Evolutionary conservation across 306 rosid genomes (phyloP), one percentile per base, ranked within the genome.

Genomic region (Astragalus membranaceus): DNA sequence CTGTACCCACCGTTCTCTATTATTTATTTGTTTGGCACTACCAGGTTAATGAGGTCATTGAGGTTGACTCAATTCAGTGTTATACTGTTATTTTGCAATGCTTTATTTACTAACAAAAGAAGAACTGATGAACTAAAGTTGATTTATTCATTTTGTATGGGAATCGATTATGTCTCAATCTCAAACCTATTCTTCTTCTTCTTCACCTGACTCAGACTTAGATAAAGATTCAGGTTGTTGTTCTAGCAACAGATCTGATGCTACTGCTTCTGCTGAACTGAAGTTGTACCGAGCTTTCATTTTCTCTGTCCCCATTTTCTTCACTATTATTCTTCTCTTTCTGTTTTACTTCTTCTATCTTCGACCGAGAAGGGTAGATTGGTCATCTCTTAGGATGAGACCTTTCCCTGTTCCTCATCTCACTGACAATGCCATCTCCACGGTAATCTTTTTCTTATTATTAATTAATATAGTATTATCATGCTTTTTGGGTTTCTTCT

Each of bases 341-440:
- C 70, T 92, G 47, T 87, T 89, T 77, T 92, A 89, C 67, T 50
- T 87, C 32, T 88, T 87, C 79, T 92, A 92, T 77, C 87, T 92
- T 54, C 86, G 94, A 17, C 96, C 92, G 0, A 76, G 89, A 43
- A 76, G 90, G 51, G 80, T 81, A 30, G 80, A 87, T 74, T 88
- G 87, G 94, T 67, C 84, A 16, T 80, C 89, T 39, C 79, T 85
- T 6, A 63, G 84, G 49, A 87, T 82, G 84, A 71, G 77, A n/a
- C 60, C 80, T 0, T 49, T 58, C 16, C 11, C 44, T 1, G 6
- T 87, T 8, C 5, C 53, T 4, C 72, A 35, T 26, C 30, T 1
- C 46, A 10, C 56, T 13, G 29, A 64, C 44, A 74, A 47, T 50
- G 35, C 10, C 17, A 73, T 57, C 76, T 75, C 88, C 55, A 46